Evolutionary conservation across 176 grass and related monocot species (phyloP).

Genomic region (Carex pumila): DNA sequence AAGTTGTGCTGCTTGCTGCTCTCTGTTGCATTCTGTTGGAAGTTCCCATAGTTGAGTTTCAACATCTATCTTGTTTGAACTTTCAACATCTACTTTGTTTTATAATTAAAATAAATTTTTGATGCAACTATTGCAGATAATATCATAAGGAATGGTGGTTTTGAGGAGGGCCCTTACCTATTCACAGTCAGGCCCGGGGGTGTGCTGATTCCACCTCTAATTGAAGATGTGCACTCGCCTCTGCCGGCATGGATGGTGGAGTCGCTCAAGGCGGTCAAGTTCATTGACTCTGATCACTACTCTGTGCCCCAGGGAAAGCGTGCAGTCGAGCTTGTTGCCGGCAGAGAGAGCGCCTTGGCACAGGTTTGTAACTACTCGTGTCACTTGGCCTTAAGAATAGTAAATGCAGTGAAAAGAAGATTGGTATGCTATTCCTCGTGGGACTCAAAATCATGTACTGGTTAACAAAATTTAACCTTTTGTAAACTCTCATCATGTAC

Average conservation of each 20-base stretch:
- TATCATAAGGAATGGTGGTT: constrained; percentile 79
- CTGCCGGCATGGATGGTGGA: constrained; percentile 71
- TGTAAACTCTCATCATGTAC: background rate
- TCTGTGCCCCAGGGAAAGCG: constrained; percentile 53
- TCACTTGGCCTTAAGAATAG: background rate
- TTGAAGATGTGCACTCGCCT: constrained; percentile 86
- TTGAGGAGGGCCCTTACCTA: constrained; percentile 79
- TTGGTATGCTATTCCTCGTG: background rate
- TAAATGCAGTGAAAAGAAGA: background rate
- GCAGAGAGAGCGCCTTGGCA: constrained; percentile 61
- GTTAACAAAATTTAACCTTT: background rate
- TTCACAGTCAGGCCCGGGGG: constrained; percentile 41
- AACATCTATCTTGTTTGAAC: background rate
- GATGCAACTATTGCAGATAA: constrained; percentile 22
- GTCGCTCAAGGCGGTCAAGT: constrained; percentile 83
- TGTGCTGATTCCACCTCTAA: constrained; percentile 74
- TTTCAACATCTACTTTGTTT: background rate
- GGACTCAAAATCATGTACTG: too few relatives aligned
- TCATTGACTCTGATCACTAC: constrained; percentile 74
- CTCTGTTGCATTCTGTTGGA: background rate
- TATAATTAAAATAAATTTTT: background rate
- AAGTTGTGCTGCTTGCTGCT: background rate
- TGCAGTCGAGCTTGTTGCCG: constrained; percentile 69
- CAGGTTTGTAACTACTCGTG: background rate
- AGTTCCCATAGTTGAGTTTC: background rate